phyloP scores from a whole-genome alignment of 2,329 filamentous ascomycete genomes.

The Botryosphaeria dothidea region DNA sequence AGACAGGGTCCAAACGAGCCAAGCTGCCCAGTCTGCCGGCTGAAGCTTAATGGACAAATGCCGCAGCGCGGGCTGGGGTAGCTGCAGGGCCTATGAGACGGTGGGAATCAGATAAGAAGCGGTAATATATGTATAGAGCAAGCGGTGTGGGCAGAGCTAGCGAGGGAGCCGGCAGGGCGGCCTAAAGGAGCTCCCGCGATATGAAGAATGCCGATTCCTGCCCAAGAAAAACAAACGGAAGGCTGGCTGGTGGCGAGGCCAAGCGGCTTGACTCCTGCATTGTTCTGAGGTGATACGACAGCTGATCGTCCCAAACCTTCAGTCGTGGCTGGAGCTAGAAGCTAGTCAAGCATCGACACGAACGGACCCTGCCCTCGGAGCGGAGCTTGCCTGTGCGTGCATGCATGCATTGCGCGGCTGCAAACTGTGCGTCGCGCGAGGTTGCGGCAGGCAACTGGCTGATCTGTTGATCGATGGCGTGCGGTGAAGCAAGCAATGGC shows the following conservation, averaged over 20 bases:
- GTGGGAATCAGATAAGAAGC: slow-evolving; percentile 3
- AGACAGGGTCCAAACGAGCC: neutral
- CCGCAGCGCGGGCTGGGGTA: neutral
- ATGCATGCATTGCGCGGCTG: slow-evolving; percentile 2
- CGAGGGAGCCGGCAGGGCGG: neutral
- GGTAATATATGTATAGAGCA: neutral
- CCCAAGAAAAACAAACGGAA: neutral
- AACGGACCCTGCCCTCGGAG: neutral
- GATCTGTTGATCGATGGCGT: neutral
- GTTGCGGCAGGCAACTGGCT: neutral
- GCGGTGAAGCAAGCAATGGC: neutral
- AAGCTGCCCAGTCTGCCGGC: neutral
- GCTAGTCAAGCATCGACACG: neutral
- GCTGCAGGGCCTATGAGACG: neutral
- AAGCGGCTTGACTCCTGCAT: neutral
- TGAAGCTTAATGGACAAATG: slow-evolving; percentile 10
- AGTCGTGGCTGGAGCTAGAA: neutral
- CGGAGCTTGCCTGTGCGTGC: neutral
- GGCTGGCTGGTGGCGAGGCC: slow-evolving; percentile 7
- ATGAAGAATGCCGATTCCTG: slow-evolving; percentile 12
- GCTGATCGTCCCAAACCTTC: neutral
- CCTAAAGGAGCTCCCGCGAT: neutral
- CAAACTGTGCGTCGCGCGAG: neutral
- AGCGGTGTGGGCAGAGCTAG: neutral
- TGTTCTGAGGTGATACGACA: neutral